Evolutionary conservation across 2,329 filamentous ascomycete genomes (phyloP), one percentile per base, ranked within the genome.

Genomic region (Trichoderma oligosporum): DNA sequence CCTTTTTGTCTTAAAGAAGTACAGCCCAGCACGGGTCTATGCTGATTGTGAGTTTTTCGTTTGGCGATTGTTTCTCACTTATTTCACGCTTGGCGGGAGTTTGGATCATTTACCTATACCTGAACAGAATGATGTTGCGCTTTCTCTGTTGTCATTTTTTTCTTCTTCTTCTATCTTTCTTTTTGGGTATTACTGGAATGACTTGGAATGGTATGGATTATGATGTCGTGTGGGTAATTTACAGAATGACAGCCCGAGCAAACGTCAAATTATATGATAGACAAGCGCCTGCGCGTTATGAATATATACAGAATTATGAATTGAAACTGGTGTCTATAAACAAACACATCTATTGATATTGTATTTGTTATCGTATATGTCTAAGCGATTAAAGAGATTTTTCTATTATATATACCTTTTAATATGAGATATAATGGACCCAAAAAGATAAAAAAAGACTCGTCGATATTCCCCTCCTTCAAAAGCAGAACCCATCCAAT

Each of bases 111-210:
- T 27, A 16, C 36, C 27, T 46, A 53, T 58, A 58, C 45, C 48
- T 53, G 48, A 58, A 53, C 56, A 58, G 56, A 58, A 54, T 58
- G 56, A 58, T 49, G 45, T 36, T 39, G 16, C 16, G 45, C 16
- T 46, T 39, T 55, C 35, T 52, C 29, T 4, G 18, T 53, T 7
- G 9, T 27, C 27, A 24, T 31, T 45, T 27, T 25, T 31, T 27
- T 27, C 29, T 16, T 39, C 11, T 29, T 29, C 29, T 33, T 25
- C 8, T 39, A 12, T 27, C 16, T 24, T 44, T 24, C n/a, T 44
- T 44, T 36, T 56, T 56, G 44, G 53, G 41, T 52, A 52, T 18
- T 41, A 45, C 18, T 36, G 49, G 49, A 4, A 46, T 22, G 31
- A 14, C 11, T 42, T 48, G 49, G 48, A 31, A 55, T 38, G 51